These are phyloP conservation scores for Pythium rhizo-oryzae DNA, from an alignment of 352 stramenopile genomes.

Conservation along the genomic window DNA sequence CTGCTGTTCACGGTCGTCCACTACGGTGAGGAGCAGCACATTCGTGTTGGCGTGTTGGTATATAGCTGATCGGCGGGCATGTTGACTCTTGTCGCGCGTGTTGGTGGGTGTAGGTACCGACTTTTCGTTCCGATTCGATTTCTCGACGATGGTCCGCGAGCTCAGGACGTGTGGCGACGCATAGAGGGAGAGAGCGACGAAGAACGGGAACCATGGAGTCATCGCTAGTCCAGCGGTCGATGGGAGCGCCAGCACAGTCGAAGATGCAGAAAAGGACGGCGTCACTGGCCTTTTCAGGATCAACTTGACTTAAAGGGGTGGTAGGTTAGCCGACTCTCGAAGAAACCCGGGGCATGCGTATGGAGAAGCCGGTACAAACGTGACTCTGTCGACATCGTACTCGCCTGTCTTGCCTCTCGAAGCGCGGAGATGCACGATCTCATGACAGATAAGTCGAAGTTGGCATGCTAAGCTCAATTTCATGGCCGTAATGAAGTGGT, in stretches of 20 bases:
- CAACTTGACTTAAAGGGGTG: no score
- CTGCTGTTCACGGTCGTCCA: slow-evolving; percentile 23
- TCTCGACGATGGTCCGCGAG: neutral
- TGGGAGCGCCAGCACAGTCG: no score
- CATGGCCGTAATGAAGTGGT: neutral
- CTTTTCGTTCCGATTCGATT: neutral
- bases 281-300: no score
- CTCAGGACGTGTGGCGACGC: neutral
- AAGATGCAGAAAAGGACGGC: no score
- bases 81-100: neutral
- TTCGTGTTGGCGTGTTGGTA: no score
- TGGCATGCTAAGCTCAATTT: neutral
- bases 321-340: no score
- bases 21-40: slow-evolving; percentile 29
- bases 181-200: no score
- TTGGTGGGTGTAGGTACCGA: neutral
- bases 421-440: neutral
- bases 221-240: no score
- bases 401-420: neutral
- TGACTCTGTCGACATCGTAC: neutral
- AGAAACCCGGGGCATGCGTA: no score
- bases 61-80: no score
- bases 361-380: neutral
- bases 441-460: neutral
- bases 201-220: no score